A percentile compares a stretch with the other conserved stretches of the same genome.
These are phyloP conservation scores for Nymphaea colorata DNA, from an alignment of 164 flowering plant genomes.

Conservation along the genomic window DNA sequence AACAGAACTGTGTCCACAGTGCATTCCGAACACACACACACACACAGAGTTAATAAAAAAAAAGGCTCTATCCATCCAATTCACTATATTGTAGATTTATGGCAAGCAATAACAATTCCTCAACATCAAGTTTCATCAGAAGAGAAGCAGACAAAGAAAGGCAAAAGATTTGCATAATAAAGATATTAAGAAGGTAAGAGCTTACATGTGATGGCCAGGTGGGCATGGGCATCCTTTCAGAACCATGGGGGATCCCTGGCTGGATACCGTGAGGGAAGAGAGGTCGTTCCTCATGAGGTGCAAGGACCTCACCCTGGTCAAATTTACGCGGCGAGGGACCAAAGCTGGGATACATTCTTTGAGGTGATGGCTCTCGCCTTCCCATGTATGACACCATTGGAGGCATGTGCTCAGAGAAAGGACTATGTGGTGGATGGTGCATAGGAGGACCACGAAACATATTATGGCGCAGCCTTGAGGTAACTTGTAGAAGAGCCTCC, in stretches of 20 bases:
- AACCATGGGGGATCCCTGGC: conserved; percentile 40
- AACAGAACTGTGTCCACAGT: too few relatives aligned
- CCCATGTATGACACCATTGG: conserved; percentile 45
- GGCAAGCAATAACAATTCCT: too few relatives aligned
- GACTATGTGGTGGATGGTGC: conserved; percentile 33
- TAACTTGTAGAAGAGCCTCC: conserved; percentile 87
- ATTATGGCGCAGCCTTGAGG: conserved; percentile 52
- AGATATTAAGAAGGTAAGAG: neutral
- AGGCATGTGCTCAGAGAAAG: conserved; percentile 44
- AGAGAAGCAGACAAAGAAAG: too few relatives aligned
- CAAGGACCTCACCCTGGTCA: conserved; percentile 38
- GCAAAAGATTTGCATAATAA: too few relatives aligned
- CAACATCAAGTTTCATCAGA: too few relatives aligned
- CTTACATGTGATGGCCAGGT: conserved; percentile 30
- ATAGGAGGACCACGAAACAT: conserved; percentile 52
- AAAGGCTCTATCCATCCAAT: too few relatives aligned
- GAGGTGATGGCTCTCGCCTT: conserved; percentile 68
- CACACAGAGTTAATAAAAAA: too few relatives aligned
- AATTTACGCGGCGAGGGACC: conserved; percentile 51
- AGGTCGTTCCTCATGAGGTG: conserved; percentile 53
- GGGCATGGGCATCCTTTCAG: conserved; percentile 48
- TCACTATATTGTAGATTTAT: too few relatives aligned
- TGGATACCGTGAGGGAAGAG: conserved; percentile 51
- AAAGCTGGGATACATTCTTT: conserved; percentile 39
- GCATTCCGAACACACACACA: too few relatives aligned